Percentiles rank a stretch among this genome's conserved stretches.
phyloP scores from a whole-genome alignment of 2,329 filamentous ascomycete species.

The Teratosphaeria viscida region DNA sequence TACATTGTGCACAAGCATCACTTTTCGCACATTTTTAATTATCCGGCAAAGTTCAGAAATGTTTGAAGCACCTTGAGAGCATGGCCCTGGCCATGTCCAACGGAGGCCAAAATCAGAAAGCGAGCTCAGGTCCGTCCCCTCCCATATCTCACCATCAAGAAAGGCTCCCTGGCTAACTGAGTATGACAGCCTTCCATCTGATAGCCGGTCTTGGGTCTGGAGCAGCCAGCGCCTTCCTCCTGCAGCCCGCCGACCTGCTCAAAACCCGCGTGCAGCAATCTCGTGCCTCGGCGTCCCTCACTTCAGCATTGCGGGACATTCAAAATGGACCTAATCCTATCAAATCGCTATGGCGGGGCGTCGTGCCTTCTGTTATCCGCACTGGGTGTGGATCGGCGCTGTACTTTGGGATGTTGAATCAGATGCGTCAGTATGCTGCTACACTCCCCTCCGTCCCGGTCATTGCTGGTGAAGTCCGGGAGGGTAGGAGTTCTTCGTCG shows the following conservation, averaged over 20 bases:
- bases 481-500: constrained; percentile 42
- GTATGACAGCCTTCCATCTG: constrained; percentile 64
- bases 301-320: constrained; percentile 59
- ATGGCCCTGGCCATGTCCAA: constrained; percentile 36
- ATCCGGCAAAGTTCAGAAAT: neutral
- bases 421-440: constrained; percentile 34
- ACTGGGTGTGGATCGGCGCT: constrained; percentile 88
- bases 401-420: constrained; percentile 83
- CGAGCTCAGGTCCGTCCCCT: constrained; percentile 36
- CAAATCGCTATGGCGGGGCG: constrained; percentile 79
- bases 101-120: constrained; percentile 39
- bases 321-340: constrained; percentile 56
- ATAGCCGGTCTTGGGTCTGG: constrained; percentile 79
- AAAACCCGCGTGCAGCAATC: constrained; percentile 95
- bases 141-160: too few relatives aligned
- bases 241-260: constrained; percentile 90
- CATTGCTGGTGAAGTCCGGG: neutral
- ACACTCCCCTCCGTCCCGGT: constrained; percentile 15
- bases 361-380: constrained; percentile 80
- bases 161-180: too few relatives aligned
- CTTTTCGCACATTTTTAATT: neutral
- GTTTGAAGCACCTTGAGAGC: neutral
- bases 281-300: constrained; percentile 50
- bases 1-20: neutral
- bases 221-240: constrained; percentile 73